Evolutionary conservation across 495 filamentous ascomycete genomes (phyloP), one percentile per base, ranked within the genome.

Genomic region (Neurospora sp.): DNA sequence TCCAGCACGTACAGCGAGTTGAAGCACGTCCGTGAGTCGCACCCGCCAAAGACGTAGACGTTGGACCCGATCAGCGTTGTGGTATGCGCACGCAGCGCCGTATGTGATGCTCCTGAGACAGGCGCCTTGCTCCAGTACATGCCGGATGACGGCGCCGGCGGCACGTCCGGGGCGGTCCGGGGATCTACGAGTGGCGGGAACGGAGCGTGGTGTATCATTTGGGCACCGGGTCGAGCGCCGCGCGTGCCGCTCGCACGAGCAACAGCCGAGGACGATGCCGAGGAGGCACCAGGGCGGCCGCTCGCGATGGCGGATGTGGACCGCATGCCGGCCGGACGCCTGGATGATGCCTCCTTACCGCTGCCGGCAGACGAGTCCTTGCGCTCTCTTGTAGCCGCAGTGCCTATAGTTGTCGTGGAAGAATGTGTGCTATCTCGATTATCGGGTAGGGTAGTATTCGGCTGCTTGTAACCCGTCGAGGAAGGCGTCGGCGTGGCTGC

Each of bases 101-200:
- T 86, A 74, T 88, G 88, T 40, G 87, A 78, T 17, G 85, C 78
- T 11, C 89, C 89, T 5, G 88, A 89, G 10, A 84, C 81, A 2
- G 86, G 86, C 19, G 88, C 89, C 48, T 84, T 85, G 71, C 87
- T 89, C 89, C 89, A 91, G 81, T 91, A 91, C 89, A 91, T 91
- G 66, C 89, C 89, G 59, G 87, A 88, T 21, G 89, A 87, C n/a
- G 89, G 89, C 11, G 89, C 88, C 4, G 84, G 82, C 5, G 84
- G 85, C 28, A 90, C 88, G 66, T 90, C 85, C 15, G 88, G 85
- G 15, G 88, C 86, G 21, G 84, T 89, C 37, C 81, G 79, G 9
- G 88, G 85, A 77, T 89, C 86, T 48, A 85, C 85, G 11, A 90
- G 80, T 39, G 88, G 87, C 21, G 89, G 89, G 73, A 86, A 88